Conservation (phyloP, 2,329 filamentous ascomycete genomes). For the Neocucurbitaria cava region DNA sequence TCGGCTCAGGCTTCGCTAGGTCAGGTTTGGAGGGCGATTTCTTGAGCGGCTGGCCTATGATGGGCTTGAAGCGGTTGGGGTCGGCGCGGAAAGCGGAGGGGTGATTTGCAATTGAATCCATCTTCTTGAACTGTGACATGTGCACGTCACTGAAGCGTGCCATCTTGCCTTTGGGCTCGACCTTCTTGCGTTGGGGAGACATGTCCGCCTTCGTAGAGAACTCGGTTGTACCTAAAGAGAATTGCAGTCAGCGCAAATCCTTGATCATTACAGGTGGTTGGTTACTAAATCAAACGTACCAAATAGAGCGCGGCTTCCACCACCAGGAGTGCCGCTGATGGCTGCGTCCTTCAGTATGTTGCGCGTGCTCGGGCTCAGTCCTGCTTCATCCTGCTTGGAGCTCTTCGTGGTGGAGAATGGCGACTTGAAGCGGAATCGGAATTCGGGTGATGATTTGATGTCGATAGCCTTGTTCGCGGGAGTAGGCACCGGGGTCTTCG, state of each 20-base stretch:
- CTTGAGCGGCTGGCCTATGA: constrained; percentile 32
- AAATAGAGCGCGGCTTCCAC: constrained; percentile 51
- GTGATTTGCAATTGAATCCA: constrained; percentile 93
- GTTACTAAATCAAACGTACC: constrained; percentile 9
- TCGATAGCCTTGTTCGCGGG: constrained; percentile 21
- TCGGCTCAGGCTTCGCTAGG: constrained; percentile 49
- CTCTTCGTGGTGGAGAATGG: constrained; percentile 67
- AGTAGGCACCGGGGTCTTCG: constrained; percentile 56
- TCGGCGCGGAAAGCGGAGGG: constrained; percentile 76
- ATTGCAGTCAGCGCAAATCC: not conserved
- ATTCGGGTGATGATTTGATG: constrained; percentile 62
- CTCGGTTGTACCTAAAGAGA: constrained; percentile 31
- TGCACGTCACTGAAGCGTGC: constrained; percentile 85
- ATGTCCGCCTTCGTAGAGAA: constrained; percentile 50
- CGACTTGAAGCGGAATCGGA: constrained; percentile 69
- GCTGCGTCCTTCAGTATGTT: constrained; percentile 71
- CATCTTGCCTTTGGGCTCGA: constrained; percentile 77
- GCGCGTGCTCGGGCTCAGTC: constrained; percentile 63
- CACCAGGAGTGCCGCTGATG: constrained; percentile 59
- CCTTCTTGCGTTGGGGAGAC: constrained; percentile 71
- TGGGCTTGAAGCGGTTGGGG: constrained; percentile 61
- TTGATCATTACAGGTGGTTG: not conserved
- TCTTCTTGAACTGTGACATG: constrained; percentile 91
- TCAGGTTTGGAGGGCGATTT: constrained; percentile 55
- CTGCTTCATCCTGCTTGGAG: constrained; percentile 67